Base-by-base conservation (phyloP, 768 basidiomycete genomes). In the Termitomyces sp. region DNA sequence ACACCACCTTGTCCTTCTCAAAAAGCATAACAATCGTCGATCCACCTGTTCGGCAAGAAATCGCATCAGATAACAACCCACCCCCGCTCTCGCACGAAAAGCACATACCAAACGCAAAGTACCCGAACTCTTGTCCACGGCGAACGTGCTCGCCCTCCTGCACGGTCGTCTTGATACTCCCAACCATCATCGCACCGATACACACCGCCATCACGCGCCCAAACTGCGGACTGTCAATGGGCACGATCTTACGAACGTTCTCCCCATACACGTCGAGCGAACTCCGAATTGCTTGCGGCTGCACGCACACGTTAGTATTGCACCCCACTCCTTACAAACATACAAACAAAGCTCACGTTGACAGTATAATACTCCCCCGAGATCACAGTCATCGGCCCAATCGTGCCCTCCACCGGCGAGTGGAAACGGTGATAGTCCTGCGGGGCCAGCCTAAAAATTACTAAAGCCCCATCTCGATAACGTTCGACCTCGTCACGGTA, bases 401-500 rank as follows among this genome's bases (percentile, higher is more conserved):
- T 82, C 37, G 68, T 82, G 0, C 94, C 94, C 58, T 91, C 90
- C 21, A 95, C 89, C 0, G 92, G 91, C 0, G 83, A 83, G 67
- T 92, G 91, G 79, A 94, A 97, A 1, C 95, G 88, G 70, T 98
- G 95, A 65, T 98, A 98, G 64, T 98, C 95, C 72, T 95, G 90
- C 0, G 94, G 94, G 1, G 94, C 94, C 19, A 97, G 75, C 17
- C 95, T 78, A 73, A 98, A 98, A 55, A 97, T 97, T 9, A 80
- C 91, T 50, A 99, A 65, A 0, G 89, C 85, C 5, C 97, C 96
- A 9, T 90, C 91, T 1, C 74, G 72, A 65, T 89, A 98, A 39
- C 79, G 78, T 5, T 86, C 83, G 1, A 80, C 84, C 48, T 91
- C 81, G 21, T 79, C 74, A 60, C 82, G 82, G 69, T 94, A 93